phyloP scores from a whole-genome alignment of 768 basidiomycete genomes.

The Russula vinacea region DNA sequence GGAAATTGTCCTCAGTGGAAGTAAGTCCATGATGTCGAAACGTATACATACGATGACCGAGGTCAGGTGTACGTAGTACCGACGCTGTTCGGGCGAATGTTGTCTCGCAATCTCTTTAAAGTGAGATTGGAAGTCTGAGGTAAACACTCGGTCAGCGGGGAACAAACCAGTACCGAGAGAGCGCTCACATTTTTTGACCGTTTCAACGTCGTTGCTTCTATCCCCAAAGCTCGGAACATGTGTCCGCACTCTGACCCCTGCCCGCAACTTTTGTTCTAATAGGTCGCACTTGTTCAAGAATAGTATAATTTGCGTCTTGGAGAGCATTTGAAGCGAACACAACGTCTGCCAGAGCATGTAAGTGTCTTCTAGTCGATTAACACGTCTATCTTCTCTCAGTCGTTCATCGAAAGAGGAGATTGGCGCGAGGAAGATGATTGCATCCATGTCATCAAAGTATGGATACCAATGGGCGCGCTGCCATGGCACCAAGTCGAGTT shows the following conservation, averaged over 20 bases:
- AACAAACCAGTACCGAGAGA: neutral
- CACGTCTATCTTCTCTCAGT: conserved; percentile 61
- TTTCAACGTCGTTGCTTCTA: conserved; percentile 63
- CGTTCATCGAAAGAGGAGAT: conserved; percentile 65
- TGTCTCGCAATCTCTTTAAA: conserved; percentile 70
- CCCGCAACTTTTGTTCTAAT: conserved; percentile 65
- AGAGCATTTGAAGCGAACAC: conserved; percentile 59
- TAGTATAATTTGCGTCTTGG: conserved; percentile 60
- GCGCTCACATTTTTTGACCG: conserved; percentile 65
- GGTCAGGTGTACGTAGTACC: conserved; percentile 71
- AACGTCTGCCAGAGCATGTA: conserved; percentile 67
- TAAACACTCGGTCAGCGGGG: neutral
- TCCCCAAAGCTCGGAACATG: conserved; percentile 73
- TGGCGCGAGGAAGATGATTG: conserved; percentile 81
- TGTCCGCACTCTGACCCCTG: conserved; percentile 63
- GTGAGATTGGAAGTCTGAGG: conserved; percentile 71
- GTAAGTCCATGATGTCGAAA: conserved; percentile 3
- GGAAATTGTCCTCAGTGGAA: conserved; percentile 16
- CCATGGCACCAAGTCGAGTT: neutral
- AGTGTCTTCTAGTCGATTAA: conserved; percentile 77
- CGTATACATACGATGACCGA: conserved; percentile 64
- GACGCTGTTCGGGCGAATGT: conserved; percentile 59
- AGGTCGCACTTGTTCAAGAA: conserved; percentile 81
- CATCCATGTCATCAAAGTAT: conserved; percentile 77
- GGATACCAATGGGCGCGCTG: conserved; percentile 69